Conservation (phyloP, 768 basidiomycete genomes). For the Xerocomus potaroensis region DNA sequence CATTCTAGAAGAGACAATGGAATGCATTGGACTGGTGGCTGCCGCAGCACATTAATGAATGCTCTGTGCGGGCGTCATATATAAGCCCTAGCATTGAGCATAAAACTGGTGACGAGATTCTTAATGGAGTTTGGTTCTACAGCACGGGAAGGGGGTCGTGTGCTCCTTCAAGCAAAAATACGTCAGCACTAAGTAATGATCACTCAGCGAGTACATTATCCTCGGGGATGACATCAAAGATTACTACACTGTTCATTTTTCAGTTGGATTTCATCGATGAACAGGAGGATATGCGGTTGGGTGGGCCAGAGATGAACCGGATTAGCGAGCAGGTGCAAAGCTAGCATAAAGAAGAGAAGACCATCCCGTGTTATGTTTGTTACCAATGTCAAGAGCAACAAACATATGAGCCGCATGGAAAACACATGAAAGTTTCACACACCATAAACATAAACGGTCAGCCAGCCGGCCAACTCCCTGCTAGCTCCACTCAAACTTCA, state of each 20-base stretch:
- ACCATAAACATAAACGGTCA: slow-evolving; percentile 18
- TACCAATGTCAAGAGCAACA: too few relatives aligned
- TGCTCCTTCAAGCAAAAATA: slow-evolving; percentile 15
- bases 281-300: too few relatives aligned
- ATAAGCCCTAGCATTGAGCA: slow-evolving; percentile 21
- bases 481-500: too few relatives aligned
- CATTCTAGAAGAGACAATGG: slow-evolving; percentile 21
- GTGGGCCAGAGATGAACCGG: too few relatives aligned
- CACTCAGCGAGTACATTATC: slow-evolving; percentile 13
- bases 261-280: too few relatives aligned
- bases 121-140: slow-evolving; percentile 1
- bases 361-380: too few relatives aligned
- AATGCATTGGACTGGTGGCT: slow-evolving; percentile 7
- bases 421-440: slow-evolving; percentile 21
- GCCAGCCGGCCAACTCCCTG: not conserved
- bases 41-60: slow-evolving; percentile 14
- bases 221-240: slow-evolving; percentile 18
- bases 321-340: too few relatives aligned
- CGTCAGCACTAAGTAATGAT: not conserved
- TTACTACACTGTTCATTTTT: not conserved
- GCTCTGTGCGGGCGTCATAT: slow-evolving; percentile 19
- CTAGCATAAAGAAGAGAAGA: too few relatives aligned
- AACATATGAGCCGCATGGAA: too few relatives aligned
- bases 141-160: slow-evolving; percentile 1
- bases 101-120: slow-evolving; percentile 11